phyloP scores from a whole-genome alignment of 768 basidiomycete genomes.

The Lactarius akahatsu region DNA sequence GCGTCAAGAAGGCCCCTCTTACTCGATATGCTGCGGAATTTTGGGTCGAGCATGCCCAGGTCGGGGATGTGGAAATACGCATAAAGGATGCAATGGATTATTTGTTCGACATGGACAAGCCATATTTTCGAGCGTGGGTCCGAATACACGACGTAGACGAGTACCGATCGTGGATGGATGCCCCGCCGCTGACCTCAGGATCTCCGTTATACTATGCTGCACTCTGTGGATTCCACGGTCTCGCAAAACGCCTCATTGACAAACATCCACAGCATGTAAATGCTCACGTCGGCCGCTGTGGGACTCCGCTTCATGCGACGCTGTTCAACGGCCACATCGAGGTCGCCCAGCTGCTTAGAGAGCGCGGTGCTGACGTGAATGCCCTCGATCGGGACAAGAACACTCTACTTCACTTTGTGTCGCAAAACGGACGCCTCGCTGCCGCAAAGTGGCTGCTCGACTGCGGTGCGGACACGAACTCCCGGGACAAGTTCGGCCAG shows the following conservation, averaged over 20 bases:
- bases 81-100: neutral
- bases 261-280: neutral
- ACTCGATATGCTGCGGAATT: neutral
- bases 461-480: no score
- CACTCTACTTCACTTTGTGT: neutral
- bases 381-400: fast-evolving
- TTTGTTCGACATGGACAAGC: neutral
- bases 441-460: neutral
- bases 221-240: neutral
- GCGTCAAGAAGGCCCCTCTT: neutral
- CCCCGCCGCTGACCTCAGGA: no score
- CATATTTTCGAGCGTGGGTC: neutral
- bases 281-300: neutral
- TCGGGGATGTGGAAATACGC: neutral
- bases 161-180: no score
- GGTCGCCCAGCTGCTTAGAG: neutral
- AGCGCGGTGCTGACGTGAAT: neutral
- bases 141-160: neutral
- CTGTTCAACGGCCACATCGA: neutral
- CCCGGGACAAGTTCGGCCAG: neutral
- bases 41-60: neutral
- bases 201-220: neutral
- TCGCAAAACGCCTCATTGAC: neutral
- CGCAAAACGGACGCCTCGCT: neutral
- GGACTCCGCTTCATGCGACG: neutral